These are phyloP conservation scores for Brassica rapa DNA, from an alignment of 345 rosid genomes.

Conservation along the genomic window DNA sequence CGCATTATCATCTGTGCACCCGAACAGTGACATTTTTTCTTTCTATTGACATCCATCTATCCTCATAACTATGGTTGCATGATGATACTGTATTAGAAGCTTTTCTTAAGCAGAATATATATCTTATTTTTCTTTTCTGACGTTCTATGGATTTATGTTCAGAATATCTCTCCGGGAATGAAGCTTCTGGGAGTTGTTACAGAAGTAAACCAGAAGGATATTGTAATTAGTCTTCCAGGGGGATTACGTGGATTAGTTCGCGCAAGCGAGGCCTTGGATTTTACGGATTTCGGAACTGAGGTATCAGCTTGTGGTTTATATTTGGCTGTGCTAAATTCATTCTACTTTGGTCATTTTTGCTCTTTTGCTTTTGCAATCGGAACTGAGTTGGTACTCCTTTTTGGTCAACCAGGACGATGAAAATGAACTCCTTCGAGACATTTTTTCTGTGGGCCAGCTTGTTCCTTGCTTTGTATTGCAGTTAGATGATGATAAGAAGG, in stretches of 20 bases:
- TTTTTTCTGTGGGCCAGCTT: conserved; percentile 71
- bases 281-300: conserved; percentile 57
- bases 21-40: not conserved
- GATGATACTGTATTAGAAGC: conserved; percentile 10
- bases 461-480: conserved; percentile 84
- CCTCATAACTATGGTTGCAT: conserved; percentile 8
- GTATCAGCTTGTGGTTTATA: conserved; percentile 38
- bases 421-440: conserved; percentile 51
- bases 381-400: conserved; percentile 17
- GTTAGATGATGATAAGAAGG: conserved; percentile 82
- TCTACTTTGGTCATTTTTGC: not conserved
- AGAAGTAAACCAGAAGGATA: conserved; percentile 93
- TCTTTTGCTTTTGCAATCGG: conserved; percentile 10
- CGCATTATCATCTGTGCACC: not conserved
- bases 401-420: conserved; percentile 55
- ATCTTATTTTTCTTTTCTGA: conserved; percentile 24
- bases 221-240: conserved; percentile 85
- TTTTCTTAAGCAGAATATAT: conserved; percentile 1
- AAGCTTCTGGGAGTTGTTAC: conserved; percentile 92
- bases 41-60: conserved; percentile 13
- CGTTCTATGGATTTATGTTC: conserved; percentile 18
- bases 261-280: conserved; percentile 71
- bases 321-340: conserved; percentile 9
- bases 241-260: conserved; percentile 94
- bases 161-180: conserved; percentile 95